Evolutionary conservation across 306 rosid species (phyloP).

Genomic region (Trifolium repens): DNA sequence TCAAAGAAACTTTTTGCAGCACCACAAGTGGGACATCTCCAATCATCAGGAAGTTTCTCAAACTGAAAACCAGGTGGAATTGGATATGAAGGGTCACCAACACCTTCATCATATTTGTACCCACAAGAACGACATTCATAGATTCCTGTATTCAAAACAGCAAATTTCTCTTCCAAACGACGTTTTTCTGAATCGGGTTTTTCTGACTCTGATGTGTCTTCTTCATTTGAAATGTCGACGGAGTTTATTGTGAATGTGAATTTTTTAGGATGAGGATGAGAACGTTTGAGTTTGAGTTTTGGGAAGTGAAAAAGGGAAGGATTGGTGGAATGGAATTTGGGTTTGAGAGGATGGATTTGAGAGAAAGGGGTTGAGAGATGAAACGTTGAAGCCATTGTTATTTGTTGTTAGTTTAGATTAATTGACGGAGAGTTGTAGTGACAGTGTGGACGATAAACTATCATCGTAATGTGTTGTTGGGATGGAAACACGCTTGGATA

Average conservation of each 20-base stretch:
- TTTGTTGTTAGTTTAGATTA: background rate
- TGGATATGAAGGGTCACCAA: conserved; percentile 87
- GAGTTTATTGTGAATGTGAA: conserved; percentile 52
- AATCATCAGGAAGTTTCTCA: conserved; percentile 84
- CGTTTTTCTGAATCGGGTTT: conserved; percentile 53
- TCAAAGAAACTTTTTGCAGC: conserved; percentile 81
- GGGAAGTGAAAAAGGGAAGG: conserved; percentile 39
- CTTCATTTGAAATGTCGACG: conserved; percentile 71
- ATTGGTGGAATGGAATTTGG: conserved; percentile 20
- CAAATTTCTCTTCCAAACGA: conserved; percentile 88
- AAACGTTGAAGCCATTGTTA: conserved; percentile 66
- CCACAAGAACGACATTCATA: conserved; percentile 97
- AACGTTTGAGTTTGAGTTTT: conserved; percentile 1
- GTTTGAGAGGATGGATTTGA: conserved; percentile 48
- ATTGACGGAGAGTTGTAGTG: conserved; percentile 42
- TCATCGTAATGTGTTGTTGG: conserved; percentile 53
- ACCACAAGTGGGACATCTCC: conserved; percentile 98
- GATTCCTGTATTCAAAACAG: conserved; percentile 84
- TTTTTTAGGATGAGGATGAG: conserved; percentile 21
- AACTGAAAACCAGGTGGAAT: conserved; percentile 79
- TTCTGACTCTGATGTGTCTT: conserved; percentile 48
- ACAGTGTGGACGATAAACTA: conserved; percentile 53
- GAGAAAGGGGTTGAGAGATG: conserved; percentile 62
- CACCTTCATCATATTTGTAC: conserved; percentile 80
- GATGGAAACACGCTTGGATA: conserved; percentile 54